These are phyloP conservation scores for Talaromyces wortmannii DNA, from an alignment of 495 filamentous ascomycete genomes.

Conservation along the genomic window DNA sequence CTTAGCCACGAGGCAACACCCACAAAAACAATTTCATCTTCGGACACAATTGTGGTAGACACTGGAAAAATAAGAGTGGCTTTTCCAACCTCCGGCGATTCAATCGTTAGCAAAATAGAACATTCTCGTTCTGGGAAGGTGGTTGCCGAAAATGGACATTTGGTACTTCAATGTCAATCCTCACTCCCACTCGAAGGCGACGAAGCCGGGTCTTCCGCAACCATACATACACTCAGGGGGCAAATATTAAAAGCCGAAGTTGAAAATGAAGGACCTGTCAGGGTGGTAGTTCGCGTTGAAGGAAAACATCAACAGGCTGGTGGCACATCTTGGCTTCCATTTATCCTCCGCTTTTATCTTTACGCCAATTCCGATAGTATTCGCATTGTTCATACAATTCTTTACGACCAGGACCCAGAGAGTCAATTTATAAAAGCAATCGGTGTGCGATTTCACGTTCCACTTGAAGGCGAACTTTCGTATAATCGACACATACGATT, in stretches of 20 bases:
- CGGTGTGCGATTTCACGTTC: slow-evolving; percentile 31
- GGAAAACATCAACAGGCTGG: slow-evolving; percentile 5
- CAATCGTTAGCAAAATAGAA: slow-evolving; percentile 23
- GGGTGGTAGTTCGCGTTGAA: slow-evolving; percentile 29
- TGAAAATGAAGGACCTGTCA: slow-evolving; percentile 10
- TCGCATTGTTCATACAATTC: slow-evolving; percentile 26
- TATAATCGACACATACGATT: slow-evolving; percentile 35
- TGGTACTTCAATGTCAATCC: slow-evolving; percentile 30
- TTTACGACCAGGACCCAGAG: slow-evolving; percentile 27
- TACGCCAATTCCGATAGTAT: slow-evolving; percentile 33
- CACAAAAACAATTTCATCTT: not conserved
- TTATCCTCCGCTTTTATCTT: slow-evolving; percentile 35
- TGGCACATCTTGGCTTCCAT: slow-evolving; percentile 20
- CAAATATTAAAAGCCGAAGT: not conserved
- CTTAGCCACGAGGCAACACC: not conserved
- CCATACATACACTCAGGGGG: not conserved
- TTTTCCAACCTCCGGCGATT: slow-evolving; percentile 26
- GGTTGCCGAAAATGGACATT: slow-evolving; percentile 30
- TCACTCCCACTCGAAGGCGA: slow-evolving; percentile 20
- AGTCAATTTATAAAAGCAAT: slow-evolving; percentile 28
- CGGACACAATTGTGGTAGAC: slow-evolving; percentile 8
- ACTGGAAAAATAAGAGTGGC: slow-evolving; percentile 29
- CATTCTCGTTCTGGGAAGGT: slow-evolving; percentile 22
- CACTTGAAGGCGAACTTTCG: slow-evolving; percentile 23
- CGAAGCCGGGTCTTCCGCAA: not conserved